Evolutionary conservation across 257 asterid species (phyloP).

Genomic region (Petunia axillaris): DNA sequence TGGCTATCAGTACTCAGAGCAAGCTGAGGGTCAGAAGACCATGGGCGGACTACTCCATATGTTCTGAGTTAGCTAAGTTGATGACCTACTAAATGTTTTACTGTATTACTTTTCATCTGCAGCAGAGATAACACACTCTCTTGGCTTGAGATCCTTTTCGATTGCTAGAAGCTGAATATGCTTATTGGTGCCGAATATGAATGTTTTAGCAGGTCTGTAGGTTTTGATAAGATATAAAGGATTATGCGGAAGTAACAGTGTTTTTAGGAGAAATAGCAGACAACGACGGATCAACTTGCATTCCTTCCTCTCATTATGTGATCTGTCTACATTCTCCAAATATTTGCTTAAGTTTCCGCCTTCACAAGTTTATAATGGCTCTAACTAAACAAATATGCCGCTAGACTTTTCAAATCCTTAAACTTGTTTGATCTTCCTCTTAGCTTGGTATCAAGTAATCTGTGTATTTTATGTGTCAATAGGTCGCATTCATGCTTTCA

Average conservation of each 20-base stretch:
- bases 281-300: too few species aligned
- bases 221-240: neutral
- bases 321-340: neutral
- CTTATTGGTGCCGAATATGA: neutral
- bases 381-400: neutral
- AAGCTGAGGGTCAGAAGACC: neutral
- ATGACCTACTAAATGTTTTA: neutral
- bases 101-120: neutral
- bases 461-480: constrained; percentile 27
- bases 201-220: neutral
- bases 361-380: neutral
- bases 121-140: neutral
- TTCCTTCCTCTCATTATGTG: neutral
- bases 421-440: neutral
- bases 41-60: neutral
- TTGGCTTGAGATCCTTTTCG: neutral
- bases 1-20: neutral
- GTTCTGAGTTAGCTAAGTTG: neutral
- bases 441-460: neutral
- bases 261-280: neutral
- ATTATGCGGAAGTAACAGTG: neutral
- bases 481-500: constrained; percentile 96
- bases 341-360: neutral
- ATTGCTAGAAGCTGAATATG: neutral
- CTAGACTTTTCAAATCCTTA: neutral